Percentiles rank a stretch among this genome's conserved stretches.
phyloP scores from a whole-genome alignment of 306 rosid species.

The Cucumis cinereus region DNA sequence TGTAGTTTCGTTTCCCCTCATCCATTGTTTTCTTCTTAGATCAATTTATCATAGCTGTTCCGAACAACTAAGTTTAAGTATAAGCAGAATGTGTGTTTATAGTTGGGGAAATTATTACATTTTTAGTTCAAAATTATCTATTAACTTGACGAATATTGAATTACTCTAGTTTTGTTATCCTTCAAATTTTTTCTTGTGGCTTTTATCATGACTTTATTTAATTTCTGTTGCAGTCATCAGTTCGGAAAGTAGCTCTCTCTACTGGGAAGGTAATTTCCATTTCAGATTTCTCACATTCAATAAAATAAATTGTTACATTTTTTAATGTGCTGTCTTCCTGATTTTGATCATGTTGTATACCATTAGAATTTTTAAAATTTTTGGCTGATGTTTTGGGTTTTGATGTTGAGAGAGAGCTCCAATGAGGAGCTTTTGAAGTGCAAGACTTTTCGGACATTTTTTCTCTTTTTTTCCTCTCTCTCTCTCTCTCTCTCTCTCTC shows the following conservation, averaged over 20 bases:
- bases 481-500: not conserved
- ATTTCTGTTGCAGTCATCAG: constrained; percentile 59
- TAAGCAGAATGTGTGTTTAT: not conserved
- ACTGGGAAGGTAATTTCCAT: constrained; percentile 62
- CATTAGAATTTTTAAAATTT: not conserved
- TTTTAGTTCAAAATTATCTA: not conserved
- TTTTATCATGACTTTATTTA: constrained; percentile 1
- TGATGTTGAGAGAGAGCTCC: not conserved
- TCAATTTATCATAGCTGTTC: not conserved
- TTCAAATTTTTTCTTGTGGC: not conserved
- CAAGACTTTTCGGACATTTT: not conserved
- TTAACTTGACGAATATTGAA: not conserved
- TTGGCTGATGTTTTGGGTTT: not conserved
- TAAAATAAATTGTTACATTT: not conserved
- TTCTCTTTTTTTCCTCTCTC: no score
- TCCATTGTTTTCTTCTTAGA: not conserved
- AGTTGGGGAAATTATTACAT: not conserved
- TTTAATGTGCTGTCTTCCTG: not conserved
- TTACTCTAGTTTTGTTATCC: not conserved
- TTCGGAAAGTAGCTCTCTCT: constrained; percentile 70
- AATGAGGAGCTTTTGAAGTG: not conserved
- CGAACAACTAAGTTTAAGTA: not conserved
- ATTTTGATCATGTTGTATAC: not conserved
- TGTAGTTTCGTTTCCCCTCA: not conserved
- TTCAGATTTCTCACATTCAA: constrained; percentile 8